Evolutionary conservation across 768 basidiomycete genomes (phyloP), one percentile per base, ranked within the genome.

Genomic region (Boletus pseudo-olivaceus): DNA sequence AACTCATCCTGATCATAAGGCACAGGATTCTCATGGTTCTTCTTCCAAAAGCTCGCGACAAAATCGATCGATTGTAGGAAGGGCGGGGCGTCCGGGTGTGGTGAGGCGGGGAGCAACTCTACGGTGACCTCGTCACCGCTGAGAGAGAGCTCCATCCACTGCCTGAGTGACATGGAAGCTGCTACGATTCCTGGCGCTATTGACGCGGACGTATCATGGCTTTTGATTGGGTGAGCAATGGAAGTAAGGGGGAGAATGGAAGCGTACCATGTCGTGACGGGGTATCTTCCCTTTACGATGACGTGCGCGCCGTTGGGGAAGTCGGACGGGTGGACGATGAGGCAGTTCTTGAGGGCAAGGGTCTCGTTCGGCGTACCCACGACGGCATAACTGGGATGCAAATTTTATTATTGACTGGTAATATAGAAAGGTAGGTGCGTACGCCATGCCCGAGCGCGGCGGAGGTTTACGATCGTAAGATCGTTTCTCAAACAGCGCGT

Each of bases 1-100:
- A 98, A 88, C 32, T 97, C 93, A 57, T 99, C 96, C 14, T 86
- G 83, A 49, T 89, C 87, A 72, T 88, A 97, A n/a, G 83, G 79
- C 59, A 87, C 87, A 1, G 76, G 67, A 29, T 80, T 77, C 56
- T 87, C 82, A 26, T 73, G 69, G 2, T 79, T 78, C 46, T 73
- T 77, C 17, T 78, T 78, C 44, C 77, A 61, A 67, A 91, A 88
- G 52, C 83, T 83, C 52, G 87, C 76, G 70, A 97, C 88, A 20
- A 99, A 64, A 66, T 96, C 90, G 50, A 96, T 73, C 4, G 84
- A 85, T 59, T 87, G 82, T 15, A 96, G 76, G 69, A 83, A 95
- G 7, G 82, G 71, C 15, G 82, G 81, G 10, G 80, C 74, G 47
- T 79, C 75, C 0, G 81, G 79, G 30, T 81, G 75, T 7, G 79